Base-by-base conservation (phyloP, 2,329 filamentous ascomycete species). In the Emmonsia crescens region DNA sequence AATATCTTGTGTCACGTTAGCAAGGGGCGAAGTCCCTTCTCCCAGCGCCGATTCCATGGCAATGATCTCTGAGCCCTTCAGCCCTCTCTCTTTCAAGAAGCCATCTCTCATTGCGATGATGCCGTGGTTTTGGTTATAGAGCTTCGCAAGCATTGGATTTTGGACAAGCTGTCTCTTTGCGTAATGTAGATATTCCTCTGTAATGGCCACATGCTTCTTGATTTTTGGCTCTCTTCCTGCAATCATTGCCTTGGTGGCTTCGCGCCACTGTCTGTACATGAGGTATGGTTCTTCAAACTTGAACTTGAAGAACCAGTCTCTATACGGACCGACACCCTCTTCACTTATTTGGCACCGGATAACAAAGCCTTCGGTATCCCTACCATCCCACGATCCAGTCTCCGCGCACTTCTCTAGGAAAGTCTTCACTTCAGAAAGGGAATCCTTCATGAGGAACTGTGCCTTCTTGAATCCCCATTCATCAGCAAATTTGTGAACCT, bases 231-330 rank as follows among this genome's bases (percentile, higher is more conserved):
- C 77, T 68, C 84, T 88, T 16, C 88, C 88, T 1, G 82, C 71
- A 67, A 99, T 96, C 62, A 97, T 76, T 5, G 89, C 83, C 74
- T 96, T 97, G 49, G 94, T 99, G 72, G 89, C 96, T 77, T 99
- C 94, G 64, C 94, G 87, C 94, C 94, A 99, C 77, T 99, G 94
- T 29, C 94, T 86, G 76, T 97, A 99, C 91, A 99, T 95, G 64
- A 99, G 79, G 72, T 99, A 99, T 0, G 94, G 94, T 77, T 99
- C 94, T 71, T 99, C 94, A 64, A 99, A 99, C 78, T 99, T 99
- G 83, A 92, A 99, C 76, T 99, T 99, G 86, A 99, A 99, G 76
- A 99, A 99, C 94, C 94, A 99, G 73, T 99, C 92, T n/a, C 83
- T 78, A 73, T 86, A 94, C 0, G 83, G 82, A 1, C 73, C 74